These are phyloP conservation scores for Ganoderma sinense DNA, from an alignment of 1,284 basidiomycete genomes.

Conservation along the genomic window DNA sequence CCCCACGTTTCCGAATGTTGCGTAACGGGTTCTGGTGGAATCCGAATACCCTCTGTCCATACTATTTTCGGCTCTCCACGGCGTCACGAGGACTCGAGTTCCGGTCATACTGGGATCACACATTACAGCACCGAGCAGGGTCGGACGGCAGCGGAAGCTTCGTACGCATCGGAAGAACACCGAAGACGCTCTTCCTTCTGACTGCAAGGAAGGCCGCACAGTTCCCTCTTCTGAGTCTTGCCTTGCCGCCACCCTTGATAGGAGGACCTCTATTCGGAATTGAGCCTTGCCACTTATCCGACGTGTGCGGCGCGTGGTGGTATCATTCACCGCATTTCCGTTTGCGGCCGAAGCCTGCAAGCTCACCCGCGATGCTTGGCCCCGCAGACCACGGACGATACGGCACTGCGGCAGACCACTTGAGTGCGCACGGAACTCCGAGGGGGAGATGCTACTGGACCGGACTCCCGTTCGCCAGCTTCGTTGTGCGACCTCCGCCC, in stretches of 20 bases:
- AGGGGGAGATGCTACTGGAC: not conserved
- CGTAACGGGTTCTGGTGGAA: constrained; percentile 4
- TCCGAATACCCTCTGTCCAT: not conserved
- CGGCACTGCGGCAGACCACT: not conserved
- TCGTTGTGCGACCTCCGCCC: not conserved
- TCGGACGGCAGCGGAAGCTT: not conserved
- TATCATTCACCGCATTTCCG: not conserved
- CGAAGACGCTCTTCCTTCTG: not conserved
- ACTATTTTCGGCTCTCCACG: not conserved
- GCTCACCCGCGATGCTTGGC: not conserved
- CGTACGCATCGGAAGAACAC: not conserved
- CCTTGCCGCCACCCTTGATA: not conserved
- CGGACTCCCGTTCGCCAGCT: not conserved
- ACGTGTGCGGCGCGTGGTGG: not conserved
- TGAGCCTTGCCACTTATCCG: not conserved
- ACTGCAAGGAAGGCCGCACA: not conserved
- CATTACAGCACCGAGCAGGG: not conserved
- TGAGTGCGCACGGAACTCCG: not conserved
- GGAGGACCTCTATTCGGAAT: not conserved
- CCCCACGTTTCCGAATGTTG: not conserved
- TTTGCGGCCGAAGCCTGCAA: not conserved
- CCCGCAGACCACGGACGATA: not conserved
- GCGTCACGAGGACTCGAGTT: constrained; percentile 1
- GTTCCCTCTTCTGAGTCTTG: not conserved
- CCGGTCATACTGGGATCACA: not conserved